Percentiles rank a stretch among this genome's conserved stretches.
phyloP scores from a whole-genome alignment of 1,139 yeast species.

The Pichia sp. region DNA sequence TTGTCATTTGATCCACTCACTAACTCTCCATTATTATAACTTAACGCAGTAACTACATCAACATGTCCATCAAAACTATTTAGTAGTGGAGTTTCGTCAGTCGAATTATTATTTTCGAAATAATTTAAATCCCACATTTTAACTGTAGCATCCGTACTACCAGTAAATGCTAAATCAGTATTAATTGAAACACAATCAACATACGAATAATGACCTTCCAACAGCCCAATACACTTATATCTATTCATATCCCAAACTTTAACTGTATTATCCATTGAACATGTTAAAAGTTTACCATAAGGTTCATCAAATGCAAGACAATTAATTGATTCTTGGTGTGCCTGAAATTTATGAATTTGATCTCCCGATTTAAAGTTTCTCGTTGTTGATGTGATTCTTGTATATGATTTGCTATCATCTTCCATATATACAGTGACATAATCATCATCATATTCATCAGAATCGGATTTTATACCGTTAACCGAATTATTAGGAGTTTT shows the following conservation, averaged over 20 bases:
- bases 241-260: conserved; percentile 76
- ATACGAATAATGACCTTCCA: conserved; percentile 51
- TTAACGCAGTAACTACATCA: conserved; percentile 56
- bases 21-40: conserved; percentile 42
- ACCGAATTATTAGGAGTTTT: not conserved
- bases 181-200: conserved; percentile 55
- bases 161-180: conserved; percentile 48
- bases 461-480: not conserved
- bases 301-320: conserved; percentile 63
- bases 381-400: conserved; percentile 9
- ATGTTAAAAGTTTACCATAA: conserved; percentile 68
- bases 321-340: conserved; percentile 47
- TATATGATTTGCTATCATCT: conserved; percentile 7
- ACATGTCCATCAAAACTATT: conserved; percentile 55
- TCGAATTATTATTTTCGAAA: conserved; percentile 11
- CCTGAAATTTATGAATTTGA: conserved; percentile 42
- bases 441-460: conserved; percentile 8
- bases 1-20: conserved; percentile 74
- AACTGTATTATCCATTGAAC: conserved; percentile 74
- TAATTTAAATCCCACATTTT: conserved; percentile 49
- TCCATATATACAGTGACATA: conserved; percentile 8
- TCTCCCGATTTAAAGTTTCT: conserved; percentile 57
- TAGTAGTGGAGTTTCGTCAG: conserved; percentile 29
- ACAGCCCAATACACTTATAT: conserved; percentile 41
- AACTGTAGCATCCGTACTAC: conserved; percentile 56